Percentiles rank a stretch among this genome's conserved stretches.
Evolutionary conservation across 371 early-diverging fungal species (phyloP).

Genomic region (Capillidium heterosporum): DNA sequence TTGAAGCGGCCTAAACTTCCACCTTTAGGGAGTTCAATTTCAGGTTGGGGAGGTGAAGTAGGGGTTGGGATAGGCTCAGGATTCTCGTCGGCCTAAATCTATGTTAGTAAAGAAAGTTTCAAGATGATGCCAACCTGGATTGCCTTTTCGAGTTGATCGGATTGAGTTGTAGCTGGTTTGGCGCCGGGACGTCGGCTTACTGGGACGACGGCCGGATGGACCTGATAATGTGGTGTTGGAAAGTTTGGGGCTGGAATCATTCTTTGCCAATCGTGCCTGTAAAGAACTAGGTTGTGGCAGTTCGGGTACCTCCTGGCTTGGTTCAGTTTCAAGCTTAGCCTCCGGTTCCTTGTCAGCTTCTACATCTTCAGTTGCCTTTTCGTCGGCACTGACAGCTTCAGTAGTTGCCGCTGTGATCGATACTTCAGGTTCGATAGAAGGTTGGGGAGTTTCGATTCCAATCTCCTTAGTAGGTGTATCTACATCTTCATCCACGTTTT

Average conservation of each 20-base stretch:
- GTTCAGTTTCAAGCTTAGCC: too few species aligned
- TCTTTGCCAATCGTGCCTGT: background rate
- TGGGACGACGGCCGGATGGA: background rate
- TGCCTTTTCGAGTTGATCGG: background rate
- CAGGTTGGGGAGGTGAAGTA: too few species aligned
- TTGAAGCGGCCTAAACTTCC: background rate
- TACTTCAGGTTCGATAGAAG: too few species aligned
- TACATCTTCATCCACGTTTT: too few species aligned
- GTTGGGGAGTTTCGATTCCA: too few species aligned
- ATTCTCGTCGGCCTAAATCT: background rate
- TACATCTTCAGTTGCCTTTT: too few species aligned
- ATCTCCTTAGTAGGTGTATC: too few species aligned
- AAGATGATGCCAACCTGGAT: background rate
- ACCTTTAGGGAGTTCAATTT: too few species aligned
- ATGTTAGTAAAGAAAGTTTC: too few species aligned
- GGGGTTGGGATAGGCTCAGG: background rate
- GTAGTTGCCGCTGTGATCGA: too few species aligned
- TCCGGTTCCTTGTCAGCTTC: too few species aligned
- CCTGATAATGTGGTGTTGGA: background rate
- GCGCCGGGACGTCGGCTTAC: background rate
- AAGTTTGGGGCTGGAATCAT: background rate
- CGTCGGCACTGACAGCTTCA: too few species aligned
- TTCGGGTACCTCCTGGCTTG: background rate
- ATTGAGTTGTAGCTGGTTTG: background rate
- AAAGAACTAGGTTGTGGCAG: background rate